Percentiles rank a stretch among this genome's conserved stretches.
Conservation (phyloP, 331 rosid genomes). For the Arachis monticola region DNA sequence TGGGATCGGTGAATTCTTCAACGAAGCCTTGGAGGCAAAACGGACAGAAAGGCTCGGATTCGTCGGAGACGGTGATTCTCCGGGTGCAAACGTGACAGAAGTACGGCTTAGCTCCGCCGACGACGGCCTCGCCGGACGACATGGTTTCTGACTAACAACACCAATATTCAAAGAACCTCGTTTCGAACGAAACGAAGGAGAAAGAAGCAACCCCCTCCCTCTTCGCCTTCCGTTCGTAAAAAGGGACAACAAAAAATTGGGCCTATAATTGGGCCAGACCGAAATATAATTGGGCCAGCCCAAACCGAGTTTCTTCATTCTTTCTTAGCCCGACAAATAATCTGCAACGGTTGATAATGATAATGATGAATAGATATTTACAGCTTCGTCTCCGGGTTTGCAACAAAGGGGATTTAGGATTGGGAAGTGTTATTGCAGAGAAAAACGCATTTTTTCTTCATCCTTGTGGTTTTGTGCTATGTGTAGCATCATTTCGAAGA, state of each 20-base stretch:
- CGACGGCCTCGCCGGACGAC: conserved; percentile 42
- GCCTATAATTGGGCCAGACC: conserved; percentile 6
- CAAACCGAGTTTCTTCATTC: background rate
- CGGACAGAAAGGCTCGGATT: conserved; percentile 51
- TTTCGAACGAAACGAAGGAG: background rate
- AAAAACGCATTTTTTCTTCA: background rate
- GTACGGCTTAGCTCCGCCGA: conserved; percentile 37
- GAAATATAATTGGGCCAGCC: background rate
- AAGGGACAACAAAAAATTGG: background rate
- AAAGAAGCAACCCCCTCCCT: background rate
- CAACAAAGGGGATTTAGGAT: background rate
- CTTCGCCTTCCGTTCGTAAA: background rate
- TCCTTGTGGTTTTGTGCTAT: conserved; percentile 6
- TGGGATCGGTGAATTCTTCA: conserved; percentile 43
- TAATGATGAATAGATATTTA: conserved; percentile 26
- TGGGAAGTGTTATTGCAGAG: background rate
- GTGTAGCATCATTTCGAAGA: conserved; percentile 49
- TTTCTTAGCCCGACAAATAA: too few species aligned
- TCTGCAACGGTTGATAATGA: background rate
- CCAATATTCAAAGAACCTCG: background rate
- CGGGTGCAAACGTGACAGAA: conserved; percentile 47
- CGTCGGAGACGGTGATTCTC: conserved; percentile 38
- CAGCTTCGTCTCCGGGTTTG: conserved; percentile 25
- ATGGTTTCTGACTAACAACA: conserved; percentile 25
- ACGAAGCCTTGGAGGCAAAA: conserved; percentile 47